Percentiles rank a stretch among this genome's conserved stretches.
phyloP scores from a whole-genome alignment of 2,329 filamentous ascomycete species.

The Aureobasidium melanogenum region DNA sequence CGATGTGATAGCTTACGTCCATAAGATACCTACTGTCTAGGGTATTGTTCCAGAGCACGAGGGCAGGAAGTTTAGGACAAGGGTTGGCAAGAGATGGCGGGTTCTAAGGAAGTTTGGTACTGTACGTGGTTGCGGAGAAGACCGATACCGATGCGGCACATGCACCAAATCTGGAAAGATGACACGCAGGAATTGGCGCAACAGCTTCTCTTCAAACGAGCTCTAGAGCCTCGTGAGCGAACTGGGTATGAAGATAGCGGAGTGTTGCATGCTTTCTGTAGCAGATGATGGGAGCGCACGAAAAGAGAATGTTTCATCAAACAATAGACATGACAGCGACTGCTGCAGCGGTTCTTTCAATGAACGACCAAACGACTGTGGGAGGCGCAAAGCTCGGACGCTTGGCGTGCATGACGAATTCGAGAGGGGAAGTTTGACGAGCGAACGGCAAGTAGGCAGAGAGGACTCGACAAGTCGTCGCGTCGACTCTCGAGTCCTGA shows the following conservation, averaged over 20 bases:
- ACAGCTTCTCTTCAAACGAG: background rate
- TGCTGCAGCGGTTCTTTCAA: constrained; percentile 1
- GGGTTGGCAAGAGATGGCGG: background rate
- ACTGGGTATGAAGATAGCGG: background rate
- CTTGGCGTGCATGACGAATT: constrained; percentile 9
- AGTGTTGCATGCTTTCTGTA: background rate
- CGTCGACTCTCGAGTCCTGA: background rate
- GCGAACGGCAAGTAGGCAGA: background rate
- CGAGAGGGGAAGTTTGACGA: constrained; percentile 7
- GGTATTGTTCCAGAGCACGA: background rate
- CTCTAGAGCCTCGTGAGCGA: background rate
- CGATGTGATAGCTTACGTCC: background rate
- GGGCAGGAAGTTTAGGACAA: background rate
- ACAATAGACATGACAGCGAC: background rate
- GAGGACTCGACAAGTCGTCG: background rate
- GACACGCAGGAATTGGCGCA: background rate
- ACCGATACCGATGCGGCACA: background rate
- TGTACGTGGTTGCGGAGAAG: background rate
- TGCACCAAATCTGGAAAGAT: background rate
- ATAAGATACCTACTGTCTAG: background rate
- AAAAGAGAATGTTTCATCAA: background rate
- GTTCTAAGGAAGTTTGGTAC: background rate
- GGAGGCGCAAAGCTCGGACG: background rate
- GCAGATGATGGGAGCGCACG: background rate
- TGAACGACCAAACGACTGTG: background rate